A percentile compares a stretch with the other conserved stretches of the same genome.
Conservation (phyloP, 768 basidiomycete genomes). For the Scleroderma citrinum region DNA sequence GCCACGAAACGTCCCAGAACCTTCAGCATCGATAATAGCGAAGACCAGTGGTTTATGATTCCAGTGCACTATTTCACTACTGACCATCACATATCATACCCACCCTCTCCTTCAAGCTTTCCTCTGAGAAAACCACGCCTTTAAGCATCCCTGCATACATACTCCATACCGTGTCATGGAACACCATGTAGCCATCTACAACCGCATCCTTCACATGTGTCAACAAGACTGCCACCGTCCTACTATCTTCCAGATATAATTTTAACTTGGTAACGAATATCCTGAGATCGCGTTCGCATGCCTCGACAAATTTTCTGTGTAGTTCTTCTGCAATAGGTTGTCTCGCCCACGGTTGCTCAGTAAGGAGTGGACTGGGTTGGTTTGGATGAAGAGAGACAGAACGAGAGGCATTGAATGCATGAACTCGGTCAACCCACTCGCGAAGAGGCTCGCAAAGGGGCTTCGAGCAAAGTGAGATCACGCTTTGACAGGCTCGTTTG, state of each 20-base stretch:
- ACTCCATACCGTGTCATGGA: slow-evolving; percentile 56
- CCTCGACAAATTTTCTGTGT: slow-evolving; percentile 49
- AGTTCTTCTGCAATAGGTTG: slow-evolving; percentile 42
- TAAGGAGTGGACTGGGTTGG: slow-evolving; percentile 21
- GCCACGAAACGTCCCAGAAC: no score
- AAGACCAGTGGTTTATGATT: no score
- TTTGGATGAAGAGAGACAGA: slow-evolving; percentile 12
- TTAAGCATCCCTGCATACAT: slow-evolving; percentile 36
- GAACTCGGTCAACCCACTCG: slow-evolving; percentile 55
- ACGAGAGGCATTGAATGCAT: slow-evolving; percentile 26
- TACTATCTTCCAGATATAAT: slow-evolving; percentile 75
- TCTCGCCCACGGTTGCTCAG: slow-evolving; percentile 45
- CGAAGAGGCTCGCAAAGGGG: slow-evolving; percentile 55
- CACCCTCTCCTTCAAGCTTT: slow-evolving; percentile 36
- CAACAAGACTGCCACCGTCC: slow-evolving; percentile 73
- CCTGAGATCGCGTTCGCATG: slow-evolving; percentile 51
- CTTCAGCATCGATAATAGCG: no score
- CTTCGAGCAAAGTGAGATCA: slow-evolving; percentile 60
- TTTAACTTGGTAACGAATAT: slow-evolving; percentile 52
- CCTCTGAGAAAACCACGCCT: slow-evolving; percentile 29
- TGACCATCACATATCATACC: slow-evolving; percentile 29
- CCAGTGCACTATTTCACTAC: not conserved
- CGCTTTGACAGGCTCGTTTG: slow-evolving; percentile 77
- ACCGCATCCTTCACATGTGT: slow-evolving; percentile 72
- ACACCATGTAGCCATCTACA: slow-evolving; percentile 67